A percentile compares a stretch with the other conserved stretches of the same genome.
Evolutionary conservation across 305 asterid genomes (phyloP).

Genomic region (Lippia alba): DNA sequence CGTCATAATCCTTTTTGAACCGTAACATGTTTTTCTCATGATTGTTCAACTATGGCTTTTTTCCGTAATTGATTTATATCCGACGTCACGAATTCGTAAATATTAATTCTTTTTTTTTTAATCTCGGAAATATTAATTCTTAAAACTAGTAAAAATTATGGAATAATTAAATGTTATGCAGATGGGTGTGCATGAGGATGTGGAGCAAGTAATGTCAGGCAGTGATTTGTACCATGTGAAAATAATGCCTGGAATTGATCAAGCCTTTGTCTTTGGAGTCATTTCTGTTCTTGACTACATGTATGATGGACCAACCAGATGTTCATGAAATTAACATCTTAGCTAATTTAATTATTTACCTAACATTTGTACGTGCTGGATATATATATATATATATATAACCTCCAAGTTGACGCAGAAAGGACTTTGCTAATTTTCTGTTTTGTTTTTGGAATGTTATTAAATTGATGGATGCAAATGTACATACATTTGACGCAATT

Average conservation of each 20-base stretch:
- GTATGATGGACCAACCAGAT: slow-evolving; percentile 78
- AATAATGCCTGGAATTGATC: slow-evolving; percentile 80
- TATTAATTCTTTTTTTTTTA: too few relatives aligned
- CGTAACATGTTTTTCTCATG: too few relatives aligned
- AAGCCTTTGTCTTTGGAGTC: slow-evolving; percentile 82
- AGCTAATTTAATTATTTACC: not conserved
- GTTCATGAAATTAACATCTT: slow-evolving; percentile 35
- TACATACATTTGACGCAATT: too few relatives aligned
- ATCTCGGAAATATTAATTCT: too few relatives aligned
- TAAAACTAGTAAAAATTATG: too few relatives aligned
- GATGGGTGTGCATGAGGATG: slow-evolving; percentile 64
- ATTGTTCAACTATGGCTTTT: too few relatives aligned
- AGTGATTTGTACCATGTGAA: slow-evolving; percentile 70
- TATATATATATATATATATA: too few relatives aligned
- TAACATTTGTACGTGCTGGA: not conserved
- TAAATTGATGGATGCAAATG: not conserved
- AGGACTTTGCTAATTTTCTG: not conserved
- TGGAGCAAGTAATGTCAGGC: slow-evolving; percentile 51
- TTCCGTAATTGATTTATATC: too few relatives aligned
- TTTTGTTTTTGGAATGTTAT: not conserved
- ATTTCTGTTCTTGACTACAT: slow-evolving; percentile 87
- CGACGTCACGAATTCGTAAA: too few relatives aligned
- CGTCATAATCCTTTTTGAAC: too few relatives aligned
- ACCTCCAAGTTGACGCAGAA: not conserved
- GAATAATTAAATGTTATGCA: slow-evolving; percentile 28